Evolutionary conservation across 306 rosid species (phyloP).

Genomic region (Ceratonia siliqua): DNA sequence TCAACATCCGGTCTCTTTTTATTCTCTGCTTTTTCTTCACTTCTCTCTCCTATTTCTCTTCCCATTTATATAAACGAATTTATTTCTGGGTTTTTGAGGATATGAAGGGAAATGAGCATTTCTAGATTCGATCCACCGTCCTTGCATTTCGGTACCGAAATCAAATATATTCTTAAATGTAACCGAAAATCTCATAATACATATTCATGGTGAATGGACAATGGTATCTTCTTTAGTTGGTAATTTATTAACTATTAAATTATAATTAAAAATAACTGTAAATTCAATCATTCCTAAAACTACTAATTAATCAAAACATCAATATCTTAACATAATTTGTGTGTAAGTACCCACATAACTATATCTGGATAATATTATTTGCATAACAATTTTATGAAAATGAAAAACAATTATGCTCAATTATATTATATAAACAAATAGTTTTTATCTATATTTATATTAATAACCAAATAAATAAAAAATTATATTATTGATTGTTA

Average conservation of each 20-base stretch:
- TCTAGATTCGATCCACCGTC: slow-evolving; percentile 81
- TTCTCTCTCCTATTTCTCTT: slow-evolving; percentile 41
- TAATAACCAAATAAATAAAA: no score
- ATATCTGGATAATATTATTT: no score
- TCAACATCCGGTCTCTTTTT: slow-evolving; percentile 94
- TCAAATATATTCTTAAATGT: slow-evolving; percentile 28
- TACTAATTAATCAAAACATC: no score
- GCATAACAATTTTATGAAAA: no score
- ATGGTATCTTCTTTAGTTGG: neutral
- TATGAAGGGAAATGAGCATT: slow-evolving; percentile 54
- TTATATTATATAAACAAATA: no score
- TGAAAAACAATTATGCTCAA: no score
- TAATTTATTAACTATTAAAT: neutral
- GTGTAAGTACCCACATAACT: neutral
- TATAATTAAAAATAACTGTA: neutral
- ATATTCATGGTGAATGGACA: neutral
- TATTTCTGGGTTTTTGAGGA: slow-evolving; percentile 35
- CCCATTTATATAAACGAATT: slow-evolving; percentile 26
- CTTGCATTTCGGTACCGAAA: slow-evolving; percentile 50
- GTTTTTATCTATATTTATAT: no score
- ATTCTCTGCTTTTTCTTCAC: slow-evolving; percentile 77
- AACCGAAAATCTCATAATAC: slow-evolving; percentile 17
- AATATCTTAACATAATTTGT: no score
- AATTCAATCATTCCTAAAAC: no score
- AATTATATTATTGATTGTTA: no score